Conservation (phyloP, 176 grass and related monocot species). For the Raddia guianensis region DNA sequence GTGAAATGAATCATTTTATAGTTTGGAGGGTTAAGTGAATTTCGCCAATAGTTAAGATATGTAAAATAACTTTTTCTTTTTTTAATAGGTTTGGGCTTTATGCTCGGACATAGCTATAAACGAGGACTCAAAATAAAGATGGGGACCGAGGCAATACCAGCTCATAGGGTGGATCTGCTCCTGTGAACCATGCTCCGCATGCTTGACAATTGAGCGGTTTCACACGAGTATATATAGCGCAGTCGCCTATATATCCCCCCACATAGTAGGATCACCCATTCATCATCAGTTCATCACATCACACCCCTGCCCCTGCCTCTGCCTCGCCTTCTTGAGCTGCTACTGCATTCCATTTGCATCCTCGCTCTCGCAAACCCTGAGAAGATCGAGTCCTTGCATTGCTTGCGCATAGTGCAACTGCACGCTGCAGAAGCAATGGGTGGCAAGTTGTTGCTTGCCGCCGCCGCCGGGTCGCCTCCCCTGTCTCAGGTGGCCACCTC, state of each 20-base stretch:
- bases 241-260: conserved; percentile 37
- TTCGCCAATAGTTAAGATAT: no score
- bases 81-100: no score
- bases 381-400: not conserved
- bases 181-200: not conserved
- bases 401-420: not conserved
- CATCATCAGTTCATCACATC: no score
- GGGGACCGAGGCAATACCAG: no score
- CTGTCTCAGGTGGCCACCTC: conserved; percentile 69
- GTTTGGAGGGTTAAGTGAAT: no score
- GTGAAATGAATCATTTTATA: no score
- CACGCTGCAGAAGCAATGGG: conserved; percentile 24
- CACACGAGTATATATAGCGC: conserved; percentile 32
- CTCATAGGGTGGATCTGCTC: no score
- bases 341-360: conserved; percentile 9
- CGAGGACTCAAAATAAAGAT: no score
- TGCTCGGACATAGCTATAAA: no score
- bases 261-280: conserved; percentile 23
- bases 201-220: conserved; percentile 37
- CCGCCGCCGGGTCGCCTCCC: not conserved
- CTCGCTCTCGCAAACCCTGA: not conserved
- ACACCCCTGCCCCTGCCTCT: conserved; percentile 4
- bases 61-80: no score
- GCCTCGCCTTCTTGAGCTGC: not conserved
- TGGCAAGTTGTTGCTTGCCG: conserved; percentile 41